Evolutionary conservation across 2,329 filamentous ascomycete genomes (phyloP).

Genomic region (Purpureocillium takamizusanense): DNA sequence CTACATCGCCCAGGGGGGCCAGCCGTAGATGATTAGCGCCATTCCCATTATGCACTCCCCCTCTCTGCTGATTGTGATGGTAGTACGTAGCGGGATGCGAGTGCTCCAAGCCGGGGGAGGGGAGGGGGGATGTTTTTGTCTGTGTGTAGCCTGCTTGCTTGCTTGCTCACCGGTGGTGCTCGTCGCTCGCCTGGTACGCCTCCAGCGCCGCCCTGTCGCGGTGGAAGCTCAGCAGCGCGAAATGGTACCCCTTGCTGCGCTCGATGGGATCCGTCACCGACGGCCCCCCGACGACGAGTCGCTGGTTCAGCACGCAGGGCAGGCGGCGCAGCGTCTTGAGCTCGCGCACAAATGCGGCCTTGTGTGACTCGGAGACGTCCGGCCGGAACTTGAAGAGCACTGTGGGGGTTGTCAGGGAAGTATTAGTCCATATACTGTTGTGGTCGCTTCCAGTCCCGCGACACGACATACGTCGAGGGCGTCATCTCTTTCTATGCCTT

Average conservation of each 20-base stretch:
- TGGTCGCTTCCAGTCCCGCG: no score
- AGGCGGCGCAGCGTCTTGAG: constrained; percentile 39
- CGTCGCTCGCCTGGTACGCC: constrained; percentile 41
- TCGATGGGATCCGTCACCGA: constrained; percentile 42
- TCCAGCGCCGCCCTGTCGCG: constrained; percentile 32
- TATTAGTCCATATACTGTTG: no score
- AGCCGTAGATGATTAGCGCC: no score
- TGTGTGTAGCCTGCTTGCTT: no score
- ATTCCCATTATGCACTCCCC: no score
- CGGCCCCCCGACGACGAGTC: constrained; percentile 41
- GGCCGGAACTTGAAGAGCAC: constrained; percentile 40
- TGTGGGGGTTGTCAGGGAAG: constrained; percentile 10
- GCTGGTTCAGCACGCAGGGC: constrained; percentile 36
- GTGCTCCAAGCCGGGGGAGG: no score
- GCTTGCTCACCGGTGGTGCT: constrained; percentile 35
- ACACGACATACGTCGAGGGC: no score
- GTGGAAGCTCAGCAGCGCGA: constrained; percentile 43
- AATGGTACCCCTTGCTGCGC: constrained; percentile 43
- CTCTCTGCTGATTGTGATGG: no score
- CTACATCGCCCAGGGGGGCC: no score
- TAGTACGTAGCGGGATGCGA: no score
- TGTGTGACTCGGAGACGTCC: constrained; percentile 30
- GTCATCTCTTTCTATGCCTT: no score
- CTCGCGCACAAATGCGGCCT: constrained; percentile 33
- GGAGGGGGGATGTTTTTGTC: no score